Evolutionary conservation across 441 rosid genomes (phyloP).

Genomic region (Gossypium laxum): DNA sequence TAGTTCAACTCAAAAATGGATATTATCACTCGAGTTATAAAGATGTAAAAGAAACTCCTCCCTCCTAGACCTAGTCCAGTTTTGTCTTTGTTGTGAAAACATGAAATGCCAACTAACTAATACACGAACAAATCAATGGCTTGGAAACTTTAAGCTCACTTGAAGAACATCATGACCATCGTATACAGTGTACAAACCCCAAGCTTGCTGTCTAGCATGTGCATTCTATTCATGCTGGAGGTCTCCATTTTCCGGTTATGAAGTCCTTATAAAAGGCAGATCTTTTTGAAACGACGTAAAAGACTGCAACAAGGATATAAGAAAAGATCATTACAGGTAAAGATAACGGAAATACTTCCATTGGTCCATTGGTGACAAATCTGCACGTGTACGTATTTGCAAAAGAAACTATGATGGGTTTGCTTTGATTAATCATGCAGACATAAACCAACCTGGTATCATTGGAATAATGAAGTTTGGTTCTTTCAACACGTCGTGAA

Average conservation of each 20-base stretch:
- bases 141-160: background rate
- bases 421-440: background rate
- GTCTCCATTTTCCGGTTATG: conserved; percentile 56
- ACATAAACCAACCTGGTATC: conserved; percentile 53
- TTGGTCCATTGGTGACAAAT: background rate
- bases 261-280: conserved; percentile 56
- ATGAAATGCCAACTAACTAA: background rate
- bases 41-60: background rate
- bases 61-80: background rate
- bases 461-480: conserved; percentile 48
- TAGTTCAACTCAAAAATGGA: background rate
- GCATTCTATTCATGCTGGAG: conserved; percentile 24
- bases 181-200: background rate
- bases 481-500: conserved; percentile 57
- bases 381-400: background rate
- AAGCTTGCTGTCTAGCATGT: background rate
- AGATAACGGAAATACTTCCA: background rate
- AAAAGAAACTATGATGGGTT: background rate
- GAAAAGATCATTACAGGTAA: background rate
- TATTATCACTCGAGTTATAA: background rate
- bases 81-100: background rate
- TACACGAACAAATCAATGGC: background rate
- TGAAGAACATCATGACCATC: background rate
- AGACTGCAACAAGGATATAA: conserved; percentile 34
- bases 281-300: conserved; percentile 54